Evolutionary conservation across 495 filamentous ascomycete genomes (phyloP), one percentile per base, ranked within the genome.

Genomic region (Penicillium taxi): DNA sequence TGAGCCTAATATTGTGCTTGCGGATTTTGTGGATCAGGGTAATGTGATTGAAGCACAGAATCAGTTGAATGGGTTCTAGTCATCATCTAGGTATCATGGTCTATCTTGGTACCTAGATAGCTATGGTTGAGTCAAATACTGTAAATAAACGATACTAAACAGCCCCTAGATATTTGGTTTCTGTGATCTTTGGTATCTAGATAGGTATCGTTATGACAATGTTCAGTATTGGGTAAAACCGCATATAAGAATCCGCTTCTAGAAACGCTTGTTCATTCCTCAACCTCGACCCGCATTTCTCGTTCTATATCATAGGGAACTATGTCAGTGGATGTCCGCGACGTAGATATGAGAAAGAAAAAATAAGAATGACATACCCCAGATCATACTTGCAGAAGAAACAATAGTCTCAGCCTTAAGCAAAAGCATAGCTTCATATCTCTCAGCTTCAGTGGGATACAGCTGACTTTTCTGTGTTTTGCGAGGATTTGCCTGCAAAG

Each of bases 361-460:
- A 9, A 22, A n/a, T 1, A 16, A 2, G 12, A 6, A 18, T 17
- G 19, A 50, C 32, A 57, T 68, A 84, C 80, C 78, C 77, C 80
- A 86, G 9, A 88, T 57, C 38, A 74, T 73, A 56, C 74, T 82
- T n/a, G 84, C 83, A 26, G 78, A 79, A 17, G 73, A 64, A 33
- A 79, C 60, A 41, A 91, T 85, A 3, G 80, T 61, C 50, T 76
- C 80, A 2, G 82, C 84, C 49, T 82, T 87, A 5, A 58, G 62
- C 18, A 75, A 53, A 19, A 88, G 49, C 50, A 84, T 85, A 26
- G 74, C 71, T 23, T 62, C 63, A 51, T 80, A 81, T 31, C 75
- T 75, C 37, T 76, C 66, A 35, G 78, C 74, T 35, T 81, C 78
- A 8, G 73, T 70, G 0, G 61, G 69, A 39, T 73, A 71, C 16